Evolutionary conservation across 768 basidiomycete species (phyloP), one percentile per base, ranked within the genome.

Genomic region (Paxillus rubicundulus): DNA sequence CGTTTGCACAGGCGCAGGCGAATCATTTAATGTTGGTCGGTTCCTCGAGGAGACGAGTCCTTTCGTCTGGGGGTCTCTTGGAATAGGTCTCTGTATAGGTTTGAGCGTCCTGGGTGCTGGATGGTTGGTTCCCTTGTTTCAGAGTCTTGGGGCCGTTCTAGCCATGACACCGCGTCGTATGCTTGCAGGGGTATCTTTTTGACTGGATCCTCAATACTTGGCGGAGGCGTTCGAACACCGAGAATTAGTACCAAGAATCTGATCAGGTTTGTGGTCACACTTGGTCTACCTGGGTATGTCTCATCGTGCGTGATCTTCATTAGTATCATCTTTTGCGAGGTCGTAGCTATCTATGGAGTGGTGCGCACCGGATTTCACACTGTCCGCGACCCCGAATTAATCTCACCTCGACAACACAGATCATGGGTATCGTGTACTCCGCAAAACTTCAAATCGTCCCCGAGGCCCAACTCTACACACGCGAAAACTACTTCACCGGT

Each of bases 241-340:
- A 80, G 96, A 59, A 98, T 99, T 49, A 82, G 87, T 45, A 98
- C 96, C 17, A 98, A 99, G 82, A 99, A 99, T 69, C 70, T 98
- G 70, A 97, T 99, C 62, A 94, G 92, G 94, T 92, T 45, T 47
- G 80, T 64, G 12, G 36, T 27, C 4, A 0, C 2, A 2, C 6
- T 48, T 10, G 10, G 13, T 27, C 9, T 21, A 10, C 30, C 16
- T 13, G 12, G 6, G n/a, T 44, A 3, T 16, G 17, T 28, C 24
- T 27, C 47, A n/a, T 33, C 39, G 8, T 47, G 30, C 7, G 20
- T 39, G 21, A 41, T 30, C 34, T 16, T 38, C 16, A 16, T 8
- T 7, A 98, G 96, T 60, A 93, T 98, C 76, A 98, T 99, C 65
- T 98, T 98, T 79, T 98, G 96, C 71, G 96, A 98, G 76, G 97